Evolutionary conservation across 2,329 filamentous ascomycete genomes (phyloP).

Genomic region (Leptographium galeiforme): DNA sequence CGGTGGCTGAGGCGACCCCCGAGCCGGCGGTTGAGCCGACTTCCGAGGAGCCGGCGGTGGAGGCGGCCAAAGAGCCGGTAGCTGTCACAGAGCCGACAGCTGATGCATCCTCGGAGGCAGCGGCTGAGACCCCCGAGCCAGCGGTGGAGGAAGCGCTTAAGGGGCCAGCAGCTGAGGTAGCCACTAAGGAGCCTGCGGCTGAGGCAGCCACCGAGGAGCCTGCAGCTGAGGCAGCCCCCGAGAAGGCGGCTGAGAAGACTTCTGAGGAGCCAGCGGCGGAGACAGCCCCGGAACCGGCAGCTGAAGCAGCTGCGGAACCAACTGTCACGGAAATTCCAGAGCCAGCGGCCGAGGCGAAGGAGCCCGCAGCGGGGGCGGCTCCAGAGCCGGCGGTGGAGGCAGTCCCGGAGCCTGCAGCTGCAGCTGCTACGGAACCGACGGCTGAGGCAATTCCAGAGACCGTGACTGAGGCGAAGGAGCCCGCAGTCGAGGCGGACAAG

Average conservation of each 20-base stretch:
- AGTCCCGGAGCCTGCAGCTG: too few relatives aligned
- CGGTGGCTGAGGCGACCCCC: too few relatives aligned
- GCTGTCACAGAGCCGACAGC: too few relatives aligned
- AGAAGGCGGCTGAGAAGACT: slow-evolving; percentile 4
- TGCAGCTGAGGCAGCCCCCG: too few relatives aligned
- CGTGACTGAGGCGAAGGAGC: too few relatives aligned
- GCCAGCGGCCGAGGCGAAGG: too few relatives aligned
- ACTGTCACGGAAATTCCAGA: too few relatives aligned
- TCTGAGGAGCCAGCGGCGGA: slow-evolving; percentile 1
- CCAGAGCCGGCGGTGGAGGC: background rate
- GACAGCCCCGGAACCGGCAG: background rate
- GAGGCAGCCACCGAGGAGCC: too few relatives aligned
- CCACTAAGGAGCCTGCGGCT: background rate
- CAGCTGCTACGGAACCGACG: background rate
- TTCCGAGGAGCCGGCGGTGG: slow-evolving; percentile 1
- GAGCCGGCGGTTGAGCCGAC: too few relatives aligned
- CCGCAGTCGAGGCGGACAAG: too few relatives aligned
- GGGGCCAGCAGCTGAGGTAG: background rate
- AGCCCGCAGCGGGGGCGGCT: background rate
- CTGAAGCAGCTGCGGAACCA: background rate
- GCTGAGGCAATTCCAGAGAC: background rate
- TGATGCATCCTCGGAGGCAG: too few relatives aligned
- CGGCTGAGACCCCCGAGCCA: background rate
- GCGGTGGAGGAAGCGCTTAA: too few relatives aligned
- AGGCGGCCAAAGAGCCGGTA: background rate